Base-by-base conservation (phyloP, 2,329 filamentous ascomycete genomes). In the Ophiocordyceps polyrhachis-furcata region DNA sequence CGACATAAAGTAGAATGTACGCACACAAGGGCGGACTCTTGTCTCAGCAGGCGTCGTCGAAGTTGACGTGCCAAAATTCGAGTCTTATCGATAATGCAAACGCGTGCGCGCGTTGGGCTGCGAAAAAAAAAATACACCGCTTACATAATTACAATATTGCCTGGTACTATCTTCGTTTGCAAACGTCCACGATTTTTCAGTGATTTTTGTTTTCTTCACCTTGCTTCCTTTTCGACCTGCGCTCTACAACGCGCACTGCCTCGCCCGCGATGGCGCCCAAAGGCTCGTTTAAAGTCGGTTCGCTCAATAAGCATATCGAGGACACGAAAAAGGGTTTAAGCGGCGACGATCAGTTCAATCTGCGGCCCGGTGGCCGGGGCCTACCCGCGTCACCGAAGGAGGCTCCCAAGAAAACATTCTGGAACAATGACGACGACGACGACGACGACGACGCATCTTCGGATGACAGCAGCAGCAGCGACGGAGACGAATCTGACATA, bases 271-370 rank as follows among this genome's bases (percentile, higher is more conserved):
- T 64, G 62, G 61, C 59, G 46, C 58, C 58, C 45, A 62, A 59
- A 41, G 52, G 56, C 49, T 53, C 55, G 1, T 64, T 52, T 52
- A 57, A 61, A 49, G 53, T 62, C 17, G 56, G 62, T 41, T 64
- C 61, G 21, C 55, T 64, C 43, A 60, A 43, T 49, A 56, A 62
- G 52, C 60, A 63, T 50, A 58, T 64, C 31, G 58, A 59, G 46
- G 57, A 62, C 43, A 58, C 58, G n/a, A 55, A 61, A 32, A 64
- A 60, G 49, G 57, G 57, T 45, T 48, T 60, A 40, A 58, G 53
- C 40, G 55, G 57, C 31, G 56, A 57, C 20, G 49, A 57, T 29
- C 56, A 59, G 52, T 57, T 51, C 52, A 64, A 61, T 49, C 56
- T 53, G 32, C 54, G 52, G 20, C 50, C 51, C 35, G 51, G 42